Conservation (phyloP, 192 early-diverging fungal genomes). For the Umbelopsis sp. region DNA sequence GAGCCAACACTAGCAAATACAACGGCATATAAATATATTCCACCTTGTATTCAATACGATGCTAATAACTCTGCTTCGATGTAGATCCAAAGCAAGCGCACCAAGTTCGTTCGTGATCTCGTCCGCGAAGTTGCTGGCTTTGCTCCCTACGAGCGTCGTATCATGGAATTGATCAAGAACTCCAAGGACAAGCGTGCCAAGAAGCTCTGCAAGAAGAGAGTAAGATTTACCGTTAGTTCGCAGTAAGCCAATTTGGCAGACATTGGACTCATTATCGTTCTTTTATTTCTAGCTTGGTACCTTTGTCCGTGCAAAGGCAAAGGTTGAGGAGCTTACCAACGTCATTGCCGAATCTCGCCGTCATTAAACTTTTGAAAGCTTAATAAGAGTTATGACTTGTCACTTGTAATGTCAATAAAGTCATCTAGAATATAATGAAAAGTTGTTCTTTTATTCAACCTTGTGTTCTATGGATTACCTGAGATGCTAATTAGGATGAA, state of each 20-base stretch:
- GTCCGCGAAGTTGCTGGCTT: slow-evolving; percentile 97
- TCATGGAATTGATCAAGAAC: slow-evolving; percentile 99
- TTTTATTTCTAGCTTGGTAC: slow-evolving; percentile 78
- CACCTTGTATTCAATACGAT: no score
- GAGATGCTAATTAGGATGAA: not conserved
- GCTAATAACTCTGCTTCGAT: not conserved
- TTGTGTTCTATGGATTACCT: not conserved
- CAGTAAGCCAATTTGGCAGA: not conserved
- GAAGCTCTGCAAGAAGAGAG: slow-evolving; percentile 96
- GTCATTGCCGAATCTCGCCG: slow-evolving; percentile 95
- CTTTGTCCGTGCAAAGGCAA: slow-evolving; percentile 95
- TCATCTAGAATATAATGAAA: not conserved
- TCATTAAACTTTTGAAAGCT: slow-evolving; percentile 32
- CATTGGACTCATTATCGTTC: not conserved
- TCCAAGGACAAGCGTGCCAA: slow-evolving; percentile 99
- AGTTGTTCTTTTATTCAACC: not conserved
- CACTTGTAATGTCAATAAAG: slow-evolving; percentile 9
- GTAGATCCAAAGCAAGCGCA: slow-evolving; percentile 59
- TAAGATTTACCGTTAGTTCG: slow-evolving; percentile 32
- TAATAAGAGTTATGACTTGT: slow-evolving; percentile 2
- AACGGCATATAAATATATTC: no score
- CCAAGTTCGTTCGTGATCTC: slow-evolving; percentile 87
- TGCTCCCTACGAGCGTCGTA: slow-evolving; percentile 96
- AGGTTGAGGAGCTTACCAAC: slow-evolving; percentile 96
- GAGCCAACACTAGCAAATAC: no score